phyloP scores from a whole-genome alignment of 192 early-diverging fungal species.

The Umbelopsis sp. region DNA sequence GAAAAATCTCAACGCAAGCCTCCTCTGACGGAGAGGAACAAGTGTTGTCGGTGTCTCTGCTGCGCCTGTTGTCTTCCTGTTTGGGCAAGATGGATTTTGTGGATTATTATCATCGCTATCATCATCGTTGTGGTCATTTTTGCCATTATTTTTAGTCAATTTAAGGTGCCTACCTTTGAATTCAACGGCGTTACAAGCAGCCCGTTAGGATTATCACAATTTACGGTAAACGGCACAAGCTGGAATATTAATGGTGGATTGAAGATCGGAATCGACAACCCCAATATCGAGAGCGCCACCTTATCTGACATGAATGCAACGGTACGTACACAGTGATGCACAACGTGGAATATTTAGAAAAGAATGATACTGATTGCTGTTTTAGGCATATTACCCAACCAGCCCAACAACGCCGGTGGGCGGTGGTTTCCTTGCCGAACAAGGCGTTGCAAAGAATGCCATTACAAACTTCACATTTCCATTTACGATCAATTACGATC shows the following conservation, averaged over 20 bases:
- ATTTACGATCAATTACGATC: conserved; percentile 46
- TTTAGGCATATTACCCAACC: conserved; percentile 55
- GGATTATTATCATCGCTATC: conserved; percentile 33
- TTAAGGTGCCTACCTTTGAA: conserved; percentile 45
- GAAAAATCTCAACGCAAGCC: conserved; percentile 19
- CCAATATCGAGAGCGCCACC: conserved; percentile 45
- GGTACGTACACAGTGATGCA: conserved; percentile 36
- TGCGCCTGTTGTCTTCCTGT: conserved; percentile 41
- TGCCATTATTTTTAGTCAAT: conserved; percentile 33
- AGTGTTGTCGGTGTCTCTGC: conserved; percentile 32
- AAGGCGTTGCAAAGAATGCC: conserved; percentile 36
- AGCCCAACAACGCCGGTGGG: conserved; percentile 42
- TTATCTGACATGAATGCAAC: conserved; percentile 48
- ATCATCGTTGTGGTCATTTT: conserved; percentile 48
- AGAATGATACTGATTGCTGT: background rate
- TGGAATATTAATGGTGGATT: conserved; percentile 39
- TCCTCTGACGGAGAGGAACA: conserved; percentile 24
- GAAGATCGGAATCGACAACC: conserved; percentile 42
- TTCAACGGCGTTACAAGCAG: conserved; percentile 34
- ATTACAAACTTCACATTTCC: conserved; percentile 46
- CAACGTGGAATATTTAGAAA: background rate
- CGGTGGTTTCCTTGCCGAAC: conserved; percentile 44
- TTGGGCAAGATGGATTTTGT: conserved; percentile 29
- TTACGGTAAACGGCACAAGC: conserved; percentile 28
- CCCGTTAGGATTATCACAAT: conserved; percentile 12